Evolutionary conservation across 495 filamentous ascomycete genomes (phyloP).

Genomic region (Penicillium cinerascens): DNA sequence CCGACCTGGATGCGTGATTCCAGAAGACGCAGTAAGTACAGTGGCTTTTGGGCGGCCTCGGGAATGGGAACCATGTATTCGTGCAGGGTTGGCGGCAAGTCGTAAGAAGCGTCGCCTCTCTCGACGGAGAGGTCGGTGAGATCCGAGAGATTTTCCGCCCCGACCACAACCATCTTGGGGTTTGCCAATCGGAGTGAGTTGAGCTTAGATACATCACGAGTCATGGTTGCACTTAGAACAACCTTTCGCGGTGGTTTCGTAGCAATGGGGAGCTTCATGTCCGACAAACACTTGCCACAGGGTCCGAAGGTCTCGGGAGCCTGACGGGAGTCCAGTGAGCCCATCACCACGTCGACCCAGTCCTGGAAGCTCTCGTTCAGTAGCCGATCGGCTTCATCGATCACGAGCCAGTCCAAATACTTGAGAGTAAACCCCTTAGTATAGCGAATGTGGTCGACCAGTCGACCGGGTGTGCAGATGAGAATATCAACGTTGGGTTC

Average conservation of each 20-base stretch:
- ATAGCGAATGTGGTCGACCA: constrained; percentile 86
- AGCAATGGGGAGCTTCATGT: constrained; percentile 35
- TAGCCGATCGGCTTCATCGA: constrained; percentile 92
- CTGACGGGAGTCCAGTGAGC: constrained; percentile 51
- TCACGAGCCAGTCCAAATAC: constrained; percentile 80
- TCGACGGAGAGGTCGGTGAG: constrained; percentile 22
- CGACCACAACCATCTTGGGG: constrained; percentile 74
- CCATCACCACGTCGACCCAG: constrained; percentile 75
- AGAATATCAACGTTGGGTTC: constrained; percentile 79
- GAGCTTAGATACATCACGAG: constrained; percentile 76
- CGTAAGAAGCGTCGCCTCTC: constrained; percentile 40
- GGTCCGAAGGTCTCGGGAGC: constrained; percentile 49
- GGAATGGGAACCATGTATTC: constrained; percentile 74
- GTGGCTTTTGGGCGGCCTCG: constrained; percentile 75
- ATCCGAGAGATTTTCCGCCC: constrained; percentile 41
- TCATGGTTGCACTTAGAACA: constrained; percentile 91
- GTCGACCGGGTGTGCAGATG: constrained; percentile 85
- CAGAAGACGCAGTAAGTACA: constrained; percentile 61
- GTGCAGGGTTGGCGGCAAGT: constrained; percentile 63
- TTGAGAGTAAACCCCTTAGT: constrained; percentile 81
- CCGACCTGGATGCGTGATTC: constrained; percentile 34
- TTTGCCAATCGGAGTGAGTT: constrained; percentile 66
- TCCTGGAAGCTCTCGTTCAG: constrained; percentile 90
- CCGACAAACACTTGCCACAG: constrained; percentile 35
- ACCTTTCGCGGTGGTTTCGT: constrained; percentile 61